Evolutionary conservation across 2,329 filamentous ascomycete genomes (phyloP).

Genomic region (Daldinia sp.): DNA sequence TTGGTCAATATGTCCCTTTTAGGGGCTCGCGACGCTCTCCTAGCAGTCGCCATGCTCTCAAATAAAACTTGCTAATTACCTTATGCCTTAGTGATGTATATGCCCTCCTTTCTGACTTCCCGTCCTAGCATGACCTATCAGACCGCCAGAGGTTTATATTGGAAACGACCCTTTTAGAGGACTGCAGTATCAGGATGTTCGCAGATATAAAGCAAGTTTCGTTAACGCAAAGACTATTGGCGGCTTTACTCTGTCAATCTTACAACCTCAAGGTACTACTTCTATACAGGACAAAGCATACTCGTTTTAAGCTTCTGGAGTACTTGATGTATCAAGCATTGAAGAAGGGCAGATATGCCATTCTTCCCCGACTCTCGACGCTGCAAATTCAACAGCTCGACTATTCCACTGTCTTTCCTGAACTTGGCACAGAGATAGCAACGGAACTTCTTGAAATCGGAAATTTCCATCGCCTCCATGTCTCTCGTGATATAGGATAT

Average conservation of each 20-base stretch:
- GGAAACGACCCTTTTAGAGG: background rate
- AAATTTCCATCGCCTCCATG: constrained; percentile 20
- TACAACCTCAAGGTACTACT: constrained; percentile 9
- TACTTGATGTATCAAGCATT: background rate
- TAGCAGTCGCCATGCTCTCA: background rate
- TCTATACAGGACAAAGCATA: background rate
- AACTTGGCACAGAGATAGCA: background rate
- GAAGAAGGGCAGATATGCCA: too few relatives aligned
- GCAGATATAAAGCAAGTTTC: background rate
- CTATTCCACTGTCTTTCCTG: background rate
- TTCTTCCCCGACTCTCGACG: constrained; percentile 11
- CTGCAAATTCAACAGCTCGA: constrained; percentile 9
- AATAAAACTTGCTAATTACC: constrained; percentile 2
- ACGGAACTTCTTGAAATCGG: background rate
- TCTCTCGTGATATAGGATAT: background rate
- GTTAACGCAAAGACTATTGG: constrained; percentile 14
- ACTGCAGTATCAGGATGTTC: background rate
- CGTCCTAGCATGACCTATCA: constrained; percentile 11
- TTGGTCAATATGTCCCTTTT: background rate
- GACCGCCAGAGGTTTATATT: constrained; percentile 13
- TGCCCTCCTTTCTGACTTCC: constrained; percentile 1
- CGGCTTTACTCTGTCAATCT: constrained; percentile 24
- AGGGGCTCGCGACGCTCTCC: background rate
- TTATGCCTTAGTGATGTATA: constrained; percentile 4
- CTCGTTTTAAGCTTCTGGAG: background rate